Percentiles rank a stretch among this genome's conserved stretches.
These are phyloP conservation scores for Amaranthus cruentus DNA, from an alignment of 148 eudicot genomes.

Conservation along the genomic window DNA sequence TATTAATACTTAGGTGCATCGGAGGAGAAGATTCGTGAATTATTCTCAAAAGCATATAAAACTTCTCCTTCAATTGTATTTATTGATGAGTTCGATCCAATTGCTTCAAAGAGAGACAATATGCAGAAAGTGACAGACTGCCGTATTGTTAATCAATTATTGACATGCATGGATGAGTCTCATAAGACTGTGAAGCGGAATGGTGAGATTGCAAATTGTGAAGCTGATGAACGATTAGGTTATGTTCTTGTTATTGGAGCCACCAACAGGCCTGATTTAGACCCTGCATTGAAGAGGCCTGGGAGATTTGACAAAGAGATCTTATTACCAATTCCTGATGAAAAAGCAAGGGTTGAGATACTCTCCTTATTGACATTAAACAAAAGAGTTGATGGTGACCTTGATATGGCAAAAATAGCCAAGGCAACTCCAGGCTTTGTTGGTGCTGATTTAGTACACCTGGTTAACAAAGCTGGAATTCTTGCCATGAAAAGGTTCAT, in stretches of 20 bases:
- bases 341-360: slow-evolving; percentile 72
- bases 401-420: slow-evolving; percentile 70
- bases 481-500: slow-evolving; percentile 71
- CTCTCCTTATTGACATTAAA: slow-evolving; percentile 50
- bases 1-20: slow-evolving; percentile 57
- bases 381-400: slow-evolving; percentile 53
- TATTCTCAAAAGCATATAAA: slow-evolving; percentile 77
- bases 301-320: slow-evolving; percentile 87
- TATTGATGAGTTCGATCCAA: slow-evolving; percentile 90
- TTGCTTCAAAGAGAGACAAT: slow-evolving; percentile 87
- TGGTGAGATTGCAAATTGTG: slow-evolving; percentile 24
- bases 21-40: slow-evolving; percentile 77
- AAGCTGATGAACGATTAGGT: slow-evolving; percentile 28
- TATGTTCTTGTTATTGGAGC: slow-evolving; percentile 86
- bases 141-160: slow-evolving; percentile 82
- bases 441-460: slow-evolving; percentile 71
- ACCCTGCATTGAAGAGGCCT: slow-evolving; percentile 83
- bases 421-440: slow-evolving; percentile 86
- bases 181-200: slow-evolving; percentile 28
- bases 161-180: slow-evolving; percentile 90
- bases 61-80: slow-evolving; percentile 95
- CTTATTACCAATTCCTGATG: slow-evolving; percentile 72
- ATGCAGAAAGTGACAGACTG: slow-evolving; percentile 75
- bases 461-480: slow-evolving; percentile 66
- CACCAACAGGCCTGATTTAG: slow-evolving; percentile 83